phyloP scores from a whole-genome alignment of 441 rosid species.

The Monsonia emarginata region DNA sequence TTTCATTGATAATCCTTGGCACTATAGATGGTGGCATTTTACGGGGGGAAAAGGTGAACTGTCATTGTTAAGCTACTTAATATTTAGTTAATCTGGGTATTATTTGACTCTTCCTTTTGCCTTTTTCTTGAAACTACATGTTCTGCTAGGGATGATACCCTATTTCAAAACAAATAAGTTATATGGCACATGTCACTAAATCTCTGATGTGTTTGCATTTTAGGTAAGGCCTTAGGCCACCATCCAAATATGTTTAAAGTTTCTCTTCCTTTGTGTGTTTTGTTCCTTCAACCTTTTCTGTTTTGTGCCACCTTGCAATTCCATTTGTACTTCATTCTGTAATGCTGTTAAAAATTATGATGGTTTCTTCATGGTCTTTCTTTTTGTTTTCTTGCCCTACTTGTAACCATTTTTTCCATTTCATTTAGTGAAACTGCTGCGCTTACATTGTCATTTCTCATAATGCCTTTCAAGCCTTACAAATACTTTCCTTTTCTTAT shows the following conservation, averaged over 20 bases:
- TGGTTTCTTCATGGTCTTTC: no score
- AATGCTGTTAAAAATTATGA: no score
- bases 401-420: not conserved
- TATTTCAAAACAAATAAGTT: not conserved
- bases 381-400: not conserved
- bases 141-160: not conserved
- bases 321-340: not conserved
- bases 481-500: not conserved
- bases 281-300: not conserved
- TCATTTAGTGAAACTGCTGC: not conserved
- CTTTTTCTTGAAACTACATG: not conserved
- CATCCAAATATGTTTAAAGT: not conserved
- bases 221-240: not conserved
- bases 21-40: not conserved
- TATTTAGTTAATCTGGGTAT: not conserved
- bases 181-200: not conserved
- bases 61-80: not conserved
- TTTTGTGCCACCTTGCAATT: not conserved
- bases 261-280: not conserved
- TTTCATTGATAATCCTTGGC: not conserved
- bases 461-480: not conserved
- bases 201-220: not conserved
- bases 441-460: no score
- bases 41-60: not conserved
- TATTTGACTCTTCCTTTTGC: not conserved